Evolutionary conservation across 352 stramenopile genomes (phyloP), one percentile per base, ranked within the genome.

Genomic region (Phytophthora constricta): DNA sequence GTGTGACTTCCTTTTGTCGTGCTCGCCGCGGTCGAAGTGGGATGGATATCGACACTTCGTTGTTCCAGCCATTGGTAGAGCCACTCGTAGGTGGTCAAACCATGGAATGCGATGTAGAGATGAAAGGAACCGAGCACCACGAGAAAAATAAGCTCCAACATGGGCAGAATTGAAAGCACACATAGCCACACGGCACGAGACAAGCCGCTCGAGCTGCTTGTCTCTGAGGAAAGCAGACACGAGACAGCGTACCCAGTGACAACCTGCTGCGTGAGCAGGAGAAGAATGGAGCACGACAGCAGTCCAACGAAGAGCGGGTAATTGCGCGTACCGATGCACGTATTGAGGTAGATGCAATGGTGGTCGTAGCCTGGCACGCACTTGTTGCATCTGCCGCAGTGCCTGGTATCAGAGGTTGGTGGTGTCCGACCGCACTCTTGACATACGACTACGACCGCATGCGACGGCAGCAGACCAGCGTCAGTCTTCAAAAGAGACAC

Each of bases 301-400:
- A 92, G 65, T 16, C 65, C 78, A 8, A 86, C 74, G 53, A 91
- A 92, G 3, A 87, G 73, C 63, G 65, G 65, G 57, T 90, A 84
- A 70, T 91, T 93, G 60, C 76, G 77, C 46, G 69, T 73, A 45
- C 93, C 93, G 33, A 98, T 91, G 74, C 96, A 98, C 41, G 93
- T 98, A 72, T 98, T 98, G 54, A 98, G 84, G 89, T 93, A 97
- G 46, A 89, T 84, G 74, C 96, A 99, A 79, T 99, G 96, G 82
- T 99, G 95, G 77, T 99, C 95, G 72, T 98, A 98, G 50, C 87
- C 84, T 16, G 76, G 73, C 31, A 98, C 84, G 78, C 96, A 98
- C 76, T 98, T 99, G 72, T 97, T 89, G 71, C 96, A 99, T 54
- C 91, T 90, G 64, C 87, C 81, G 76, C 95, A 99, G 72, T 99